Base-by-base conservation (phyloP, 2,329 filamentous ascomycete genomes). In the Neodidymelliopsis sp. region DNA sequence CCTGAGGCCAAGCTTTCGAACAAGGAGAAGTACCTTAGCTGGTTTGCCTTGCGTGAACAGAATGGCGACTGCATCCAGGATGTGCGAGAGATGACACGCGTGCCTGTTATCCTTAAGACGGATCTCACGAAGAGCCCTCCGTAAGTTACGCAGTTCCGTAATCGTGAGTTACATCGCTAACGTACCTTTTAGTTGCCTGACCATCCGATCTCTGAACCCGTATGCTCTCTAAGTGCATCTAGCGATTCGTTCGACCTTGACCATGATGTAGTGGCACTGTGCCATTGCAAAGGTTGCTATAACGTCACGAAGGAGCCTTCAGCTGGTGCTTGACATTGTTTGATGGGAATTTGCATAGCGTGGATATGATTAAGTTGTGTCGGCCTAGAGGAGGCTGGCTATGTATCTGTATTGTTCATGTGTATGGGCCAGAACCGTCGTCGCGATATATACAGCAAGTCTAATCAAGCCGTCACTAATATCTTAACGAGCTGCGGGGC, bases 121-220 rank as follows among this genome's bases (percentile, higher is more conserved):
- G 94, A 99, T 78, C 84, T 99, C 67, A 90, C 83, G 78, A 99
- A 99, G 89, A 97, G 93, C 79, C 94, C 94, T 77, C 94, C 94
- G 92, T 99, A 89, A 86, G 94, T 93, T 55, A 8, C 52, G 34
- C 10, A 27, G 23, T 9, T 30, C 8, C 18, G 11, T 35, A 11
- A 18, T 19, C 7, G n/a, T 3, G 2, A 9, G 5, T 7, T 22
- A 16, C 2, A 19, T 13, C 44, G 43, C 60, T 68, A 47, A 70
- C 49, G 28, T 49, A 43, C 38, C 9, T 41, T 23, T 16, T 60
- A 91, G 88, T 63, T 92, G 89, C 79, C 75, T 92, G 74, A 91
- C 89, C n/a, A 91, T 91, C 67, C 86, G 89, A 54, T 91, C 88
- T 28, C 77, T 91, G 65, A 92, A 92, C 79, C 89, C 89, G 12